A percentile compares a stretch with the other conserved stretches of the same genome.
Conservation (phyloP, 805 yeast genomes). For the Saccharomycopsis sp. region DNA sequence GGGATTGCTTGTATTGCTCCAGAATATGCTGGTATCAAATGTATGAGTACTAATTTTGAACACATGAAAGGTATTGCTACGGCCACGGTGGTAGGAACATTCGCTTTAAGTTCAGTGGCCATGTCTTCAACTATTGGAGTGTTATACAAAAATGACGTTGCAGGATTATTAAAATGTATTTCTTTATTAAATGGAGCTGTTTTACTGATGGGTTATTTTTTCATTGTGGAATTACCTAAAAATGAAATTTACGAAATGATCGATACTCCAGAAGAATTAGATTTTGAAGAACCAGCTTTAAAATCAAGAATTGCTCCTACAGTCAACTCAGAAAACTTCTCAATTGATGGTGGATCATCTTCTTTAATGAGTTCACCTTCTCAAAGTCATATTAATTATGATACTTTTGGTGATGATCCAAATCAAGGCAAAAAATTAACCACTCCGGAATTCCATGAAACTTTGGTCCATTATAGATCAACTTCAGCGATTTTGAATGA, state of each 20-base stretch:
- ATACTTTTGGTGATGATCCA: too few relatives aligned
- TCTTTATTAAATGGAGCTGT: slow-evolving; percentile 39
- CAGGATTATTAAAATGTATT: slow-evolving; percentile 45
- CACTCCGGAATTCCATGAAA: slow-evolving; percentile 2
- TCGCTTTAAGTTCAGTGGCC: slow-evolving; percentile 61
- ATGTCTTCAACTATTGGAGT: slow-evolving; percentile 48
- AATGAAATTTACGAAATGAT: background rate
- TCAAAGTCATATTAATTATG: slow-evolving; percentile 9
- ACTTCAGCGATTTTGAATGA: background rate
- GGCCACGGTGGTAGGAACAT: slow-evolving; percentile 56
- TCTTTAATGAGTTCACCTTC: background rate
- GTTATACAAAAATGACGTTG: slow-evolving; percentile 42
- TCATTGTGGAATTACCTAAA: slow-evolving; percentile 27
- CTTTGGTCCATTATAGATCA: background rate
- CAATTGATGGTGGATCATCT: background rate
- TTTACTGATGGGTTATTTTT: slow-evolving; percentile 35
- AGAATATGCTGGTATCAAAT: slow-evolving; percentile 30
- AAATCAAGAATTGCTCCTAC: background rate
- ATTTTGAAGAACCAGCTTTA: background rate
- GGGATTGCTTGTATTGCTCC: slow-evolving; percentile 15
- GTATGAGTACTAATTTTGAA: slow-evolving; percentile 57
- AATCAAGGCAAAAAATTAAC: background rate
- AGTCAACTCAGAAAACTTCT: background rate
- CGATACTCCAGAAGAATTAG: background rate
- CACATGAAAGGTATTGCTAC: slow-evolving; percentile 60